These are phyloP conservation scores for Leersia perrieri DNA, from an alignment of 176 grass and related monocot genomes.

Conservation along the genomic window DNA sequence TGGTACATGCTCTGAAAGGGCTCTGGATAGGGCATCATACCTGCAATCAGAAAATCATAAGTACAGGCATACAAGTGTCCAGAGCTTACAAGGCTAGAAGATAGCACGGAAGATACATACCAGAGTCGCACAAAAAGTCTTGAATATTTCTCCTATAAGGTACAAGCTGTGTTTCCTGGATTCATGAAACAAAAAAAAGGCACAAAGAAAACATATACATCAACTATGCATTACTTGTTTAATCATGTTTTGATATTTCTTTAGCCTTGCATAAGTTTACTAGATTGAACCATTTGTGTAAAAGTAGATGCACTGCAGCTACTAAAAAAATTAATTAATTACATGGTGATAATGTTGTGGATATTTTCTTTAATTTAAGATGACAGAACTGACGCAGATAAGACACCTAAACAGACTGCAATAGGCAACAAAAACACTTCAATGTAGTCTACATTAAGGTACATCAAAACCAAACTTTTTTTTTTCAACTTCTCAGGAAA, in stretches of 20 bases:
- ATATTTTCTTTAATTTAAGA: neutral
- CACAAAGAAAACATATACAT: slow-evolving; percentile 37
- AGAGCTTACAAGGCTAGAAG: slow-evolving; percentile 2
- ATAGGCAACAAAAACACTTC: slow-evolving; percentile 1
- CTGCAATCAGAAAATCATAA: slow-evolving; percentile 49
- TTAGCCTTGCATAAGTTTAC: neutral
- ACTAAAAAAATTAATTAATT: neutral
- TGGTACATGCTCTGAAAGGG: slow-evolving; percentile 96
- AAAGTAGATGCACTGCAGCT: neutral
- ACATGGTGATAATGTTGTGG: neutral
- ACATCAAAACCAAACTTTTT: neutral
- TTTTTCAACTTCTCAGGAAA: neutral
- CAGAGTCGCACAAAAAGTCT: slow-evolving; percentile 89
- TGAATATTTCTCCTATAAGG: slow-evolving; percentile 92
- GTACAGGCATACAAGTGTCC: slow-evolving; percentile 1
- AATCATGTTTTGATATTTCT: slow-evolving; percentile 6
- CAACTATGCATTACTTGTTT: neutral
- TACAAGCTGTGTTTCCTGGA: slow-evolving; percentile 90
- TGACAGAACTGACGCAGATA: neutral
- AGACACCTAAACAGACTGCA: neutral
- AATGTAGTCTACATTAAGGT: neutral
- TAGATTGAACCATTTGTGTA: slow-evolving; percentile 5
- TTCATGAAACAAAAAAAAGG: slow-evolving; percentile 20
- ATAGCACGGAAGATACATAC: slow-evolving; percentile 44
- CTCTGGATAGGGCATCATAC: slow-evolving; percentile 95